A percentile compares a stretch with the other conserved stretches of the same genome.
Conservation (phyloP, 2,329 filamentous ascomycete genomes). For the Alternaria ventricosa region DNA sequence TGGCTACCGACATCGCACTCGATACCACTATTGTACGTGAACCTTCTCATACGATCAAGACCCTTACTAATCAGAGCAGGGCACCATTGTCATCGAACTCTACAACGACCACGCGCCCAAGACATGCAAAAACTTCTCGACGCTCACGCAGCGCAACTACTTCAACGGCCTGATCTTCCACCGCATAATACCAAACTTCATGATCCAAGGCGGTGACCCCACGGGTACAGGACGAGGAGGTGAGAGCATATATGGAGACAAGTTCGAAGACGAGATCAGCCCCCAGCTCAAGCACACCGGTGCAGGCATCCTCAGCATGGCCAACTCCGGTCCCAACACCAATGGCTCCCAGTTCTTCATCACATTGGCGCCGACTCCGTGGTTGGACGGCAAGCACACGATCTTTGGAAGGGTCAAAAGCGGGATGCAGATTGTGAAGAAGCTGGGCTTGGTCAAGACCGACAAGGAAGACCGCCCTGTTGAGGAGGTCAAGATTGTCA, state of each 20-base stretch:
- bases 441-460: conserved; percentile 88
- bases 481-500: conserved; percentile 81
- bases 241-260: conserved; percentile 86
- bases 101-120: conserved; percentile 88
- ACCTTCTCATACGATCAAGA: accelerated
- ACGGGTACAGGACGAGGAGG: conserved; percentile 93
- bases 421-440: conserved; percentile 82
- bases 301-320: conserved; percentile 94
- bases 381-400: conserved; percentile 96
- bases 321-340: conserved; percentile 89
- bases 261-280: conserved; percentile 91
- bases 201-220: conserved; percentile 94
- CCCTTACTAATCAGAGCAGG: conserved; percentile 58
- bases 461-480: conserved; percentile 79
- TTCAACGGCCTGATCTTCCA: conserved; percentile 89
- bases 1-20: conserved; percentile 72
- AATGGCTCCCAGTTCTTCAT: conserved; percentile 98
- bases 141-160: conserved; percentile 81
- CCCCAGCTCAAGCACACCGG: conserved; percentile 85
- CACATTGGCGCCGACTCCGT: conserved; percentile 90
- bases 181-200: conserved; percentile 94
- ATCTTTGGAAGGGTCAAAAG: conserved; percentile 91
- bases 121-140: conserved; percentile 86
- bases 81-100: conserved; percentile 84
- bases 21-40: conserved; percentile 63